Conservation (phyloP, 345 rosid genomes). For the Eucalyptus melliodora region DNA sequence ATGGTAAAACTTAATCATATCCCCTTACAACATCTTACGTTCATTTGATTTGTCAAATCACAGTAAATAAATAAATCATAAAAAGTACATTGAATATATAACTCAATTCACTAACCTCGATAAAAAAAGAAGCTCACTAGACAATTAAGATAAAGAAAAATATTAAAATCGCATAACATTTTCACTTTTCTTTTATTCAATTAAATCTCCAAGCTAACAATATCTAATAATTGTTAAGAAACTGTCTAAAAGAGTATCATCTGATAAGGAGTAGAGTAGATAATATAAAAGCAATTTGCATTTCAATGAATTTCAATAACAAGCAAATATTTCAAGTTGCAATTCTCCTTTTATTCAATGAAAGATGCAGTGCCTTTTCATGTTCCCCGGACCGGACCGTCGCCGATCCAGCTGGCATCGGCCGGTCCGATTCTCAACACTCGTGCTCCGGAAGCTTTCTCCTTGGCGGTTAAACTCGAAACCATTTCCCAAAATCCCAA, state of each 20-base stretch:
- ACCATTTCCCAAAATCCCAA: background rate
- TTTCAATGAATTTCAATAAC: background rate
- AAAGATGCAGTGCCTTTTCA: background rate
- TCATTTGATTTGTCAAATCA: background rate
- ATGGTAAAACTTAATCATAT: background rate
- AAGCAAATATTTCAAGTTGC: background rate
- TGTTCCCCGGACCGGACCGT: background rate
- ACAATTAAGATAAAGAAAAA: background rate
- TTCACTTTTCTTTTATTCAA: background rate
- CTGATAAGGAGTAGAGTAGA: background rate
- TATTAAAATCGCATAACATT: background rate
- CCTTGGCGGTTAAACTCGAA: background rate
- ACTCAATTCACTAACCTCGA: background rate
- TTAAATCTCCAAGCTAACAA: background rate
- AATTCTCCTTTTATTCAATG: background rate
- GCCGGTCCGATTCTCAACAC: background rate
- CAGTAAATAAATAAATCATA: background rate
- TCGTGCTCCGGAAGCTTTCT: background rate
- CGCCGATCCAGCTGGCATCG: background rate
- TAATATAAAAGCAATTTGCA: background rate
- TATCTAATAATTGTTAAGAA: background rate
- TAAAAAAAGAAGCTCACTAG: no score
- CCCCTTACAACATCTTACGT: accelerated
- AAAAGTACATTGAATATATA: background rate
- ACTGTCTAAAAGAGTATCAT: background rate